Conservation (phyloP, 106 monocot species). For the Alisma plantagoaquatica region DNA sequence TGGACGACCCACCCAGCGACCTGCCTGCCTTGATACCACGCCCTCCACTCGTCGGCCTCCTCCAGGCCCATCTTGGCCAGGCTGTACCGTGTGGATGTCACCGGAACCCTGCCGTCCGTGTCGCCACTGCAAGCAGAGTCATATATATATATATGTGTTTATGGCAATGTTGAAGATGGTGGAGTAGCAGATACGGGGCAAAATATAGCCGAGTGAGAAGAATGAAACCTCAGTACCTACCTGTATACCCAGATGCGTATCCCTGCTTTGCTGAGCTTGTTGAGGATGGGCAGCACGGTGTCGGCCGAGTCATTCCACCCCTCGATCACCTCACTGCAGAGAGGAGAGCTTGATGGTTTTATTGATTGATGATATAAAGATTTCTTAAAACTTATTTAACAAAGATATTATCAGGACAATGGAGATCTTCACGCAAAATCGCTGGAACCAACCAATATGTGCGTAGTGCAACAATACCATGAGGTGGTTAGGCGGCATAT, state of each 20-base stretch:
- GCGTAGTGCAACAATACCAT: too few relatives aligned
- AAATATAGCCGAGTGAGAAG: too few relatives aligned
- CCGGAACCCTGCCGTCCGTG: conserved; percentile 80
- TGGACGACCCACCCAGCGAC: conserved; percentile 87
- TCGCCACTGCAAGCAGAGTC: conserved; percentile 79
- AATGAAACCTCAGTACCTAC: too few relatives aligned
- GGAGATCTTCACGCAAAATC: too few relatives aligned
- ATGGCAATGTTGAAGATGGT: too few relatives aligned
- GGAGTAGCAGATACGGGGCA: too few relatives aligned
- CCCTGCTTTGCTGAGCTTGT: conserved; percentile 60
- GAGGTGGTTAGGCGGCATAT: too few relatives aligned
- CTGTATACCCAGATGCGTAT: conserved; percentile 84
- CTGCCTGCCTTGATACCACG: conserved; percentile 70
- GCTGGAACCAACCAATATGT: too few relatives aligned
- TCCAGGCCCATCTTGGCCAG: conserved; percentile 53
- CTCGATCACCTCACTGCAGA: conserved; percentile 48
- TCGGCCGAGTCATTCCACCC: conserved; percentile 72
- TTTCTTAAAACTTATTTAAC: too few relatives aligned
- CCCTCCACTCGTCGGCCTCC: conserved; percentile 42
- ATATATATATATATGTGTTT: too few relatives aligned
- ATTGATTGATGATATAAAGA: not conserved
- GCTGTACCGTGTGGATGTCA: conserved; percentile 88
- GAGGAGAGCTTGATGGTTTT: not conserved
- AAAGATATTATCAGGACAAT: too few relatives aligned
- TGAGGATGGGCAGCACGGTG: conserved; percentile 59